Conservation (phyloP, 2,329 filamentous ascomycete genomes). For the Cytospora schulzeri region DNA sequence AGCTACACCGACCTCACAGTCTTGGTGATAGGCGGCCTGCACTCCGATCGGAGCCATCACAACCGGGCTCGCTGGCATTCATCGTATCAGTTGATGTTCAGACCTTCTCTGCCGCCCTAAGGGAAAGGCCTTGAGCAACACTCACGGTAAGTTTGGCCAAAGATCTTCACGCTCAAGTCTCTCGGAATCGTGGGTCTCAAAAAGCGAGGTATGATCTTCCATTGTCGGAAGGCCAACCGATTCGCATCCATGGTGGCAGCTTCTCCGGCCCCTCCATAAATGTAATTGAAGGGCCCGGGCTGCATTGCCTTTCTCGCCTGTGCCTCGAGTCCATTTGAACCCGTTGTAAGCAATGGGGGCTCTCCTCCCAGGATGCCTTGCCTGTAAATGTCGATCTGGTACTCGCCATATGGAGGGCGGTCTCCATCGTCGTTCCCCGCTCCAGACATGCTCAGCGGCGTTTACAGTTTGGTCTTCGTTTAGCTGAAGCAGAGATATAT, state of each 20-base stretch:
- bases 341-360: conserved; percentile 57
- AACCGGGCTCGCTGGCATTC: conserved; percentile 44
- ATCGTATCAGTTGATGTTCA: conserved; percentile 14
- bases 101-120: background rate
- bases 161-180: conserved; percentile 54
- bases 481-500: background rate
- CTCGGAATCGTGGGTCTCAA: conserved; percentile 47
- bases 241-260: conserved; percentile 63
- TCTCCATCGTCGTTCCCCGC: conserved; percentile 13
- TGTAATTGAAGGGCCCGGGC: conserved; percentile 58
- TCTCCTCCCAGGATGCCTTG: conserved; percentile 52
- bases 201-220: conserved; percentile 55
- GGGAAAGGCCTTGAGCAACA: background rate
- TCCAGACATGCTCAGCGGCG: conserved; percentile 16
- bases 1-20: conserved; percentile 66
- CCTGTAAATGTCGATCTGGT: conserved; percentile 47
- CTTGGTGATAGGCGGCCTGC: conserved; percentile 66
- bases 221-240: conserved; percentile 56
- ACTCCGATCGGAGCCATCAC: conserved; percentile 71
- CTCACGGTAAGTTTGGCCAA: conserved; percentile 51
- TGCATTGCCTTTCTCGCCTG: conserved; percentile 54
- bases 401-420: conserved; percentile 31
- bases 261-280: conserved; percentile 64
- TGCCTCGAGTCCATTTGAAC: conserved; percentile 58
- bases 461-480: background rate